Percentiles rank a stretch among this genome's conserved stretches.
phyloP scores from a whole-genome alignment of 371 early-diverging fungal genomes.

The Catenaria anguillulae region DNA sequence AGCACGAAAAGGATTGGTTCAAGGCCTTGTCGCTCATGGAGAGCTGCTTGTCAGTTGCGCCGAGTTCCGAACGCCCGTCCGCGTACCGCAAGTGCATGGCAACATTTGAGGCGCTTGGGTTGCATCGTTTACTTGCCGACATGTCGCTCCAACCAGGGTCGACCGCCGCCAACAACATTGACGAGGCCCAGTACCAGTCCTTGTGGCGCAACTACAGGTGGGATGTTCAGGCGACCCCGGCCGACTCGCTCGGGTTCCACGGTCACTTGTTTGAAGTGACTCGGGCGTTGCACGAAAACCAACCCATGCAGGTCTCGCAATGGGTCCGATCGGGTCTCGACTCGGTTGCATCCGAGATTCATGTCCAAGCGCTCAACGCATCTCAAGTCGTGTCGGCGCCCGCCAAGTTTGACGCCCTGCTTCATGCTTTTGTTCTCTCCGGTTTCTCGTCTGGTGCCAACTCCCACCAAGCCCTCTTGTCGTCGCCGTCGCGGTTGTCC shows the following conservation, averaged over 20 bases:
- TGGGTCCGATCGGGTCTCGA: not conserved
- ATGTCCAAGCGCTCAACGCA: not conserved
- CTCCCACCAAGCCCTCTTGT: no score
- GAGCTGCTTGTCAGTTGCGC: not conserved
- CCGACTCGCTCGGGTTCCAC: not conserved
- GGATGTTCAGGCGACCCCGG: not conserved
- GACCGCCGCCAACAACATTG: not conserved
- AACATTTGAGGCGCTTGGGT: not conserved
- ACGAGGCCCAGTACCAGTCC: not conserved
- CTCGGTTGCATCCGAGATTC: not conserved
- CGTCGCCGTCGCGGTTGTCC: not conserved
- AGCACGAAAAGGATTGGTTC: not conserved
- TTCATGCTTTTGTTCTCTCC: not conserved
- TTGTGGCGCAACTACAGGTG: not conserved
- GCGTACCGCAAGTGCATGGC: not conserved
- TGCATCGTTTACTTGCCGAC: not conserved
- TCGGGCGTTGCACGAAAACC: not conserved
- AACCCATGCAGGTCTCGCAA: not conserved
- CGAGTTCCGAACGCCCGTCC: not conserved
- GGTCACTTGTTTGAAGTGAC: not conserved
- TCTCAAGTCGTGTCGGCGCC: not conserved
- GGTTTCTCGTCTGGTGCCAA: no score
- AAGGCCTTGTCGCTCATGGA: not conserved
- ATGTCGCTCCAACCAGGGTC: not conserved
- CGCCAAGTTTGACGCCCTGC: not conserved